These are phyloP conservation scores for Chaetomiaceae sp. DNA, from an alignment of 2,329 filamentous ascomycete genomes.

Conservation along the genomic window DNA sequence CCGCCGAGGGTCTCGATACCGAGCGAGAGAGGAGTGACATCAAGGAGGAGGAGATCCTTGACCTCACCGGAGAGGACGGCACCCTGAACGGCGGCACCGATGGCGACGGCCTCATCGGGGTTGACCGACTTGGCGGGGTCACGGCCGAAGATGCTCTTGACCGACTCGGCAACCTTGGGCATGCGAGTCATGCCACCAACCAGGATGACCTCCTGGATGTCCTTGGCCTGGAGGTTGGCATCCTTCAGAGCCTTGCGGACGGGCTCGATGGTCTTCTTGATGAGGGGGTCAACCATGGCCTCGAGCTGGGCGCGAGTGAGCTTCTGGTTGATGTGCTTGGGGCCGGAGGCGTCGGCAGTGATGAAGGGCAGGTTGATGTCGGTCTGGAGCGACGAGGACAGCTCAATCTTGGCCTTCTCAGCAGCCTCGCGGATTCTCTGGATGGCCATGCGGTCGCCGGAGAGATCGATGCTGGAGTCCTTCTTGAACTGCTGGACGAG, in stretches of 20 bases:
- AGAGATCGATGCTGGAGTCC: conserved; percentile 85
- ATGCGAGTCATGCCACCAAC: conserved; percentile 99
- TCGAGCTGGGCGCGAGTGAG: conserved; percentile 89
- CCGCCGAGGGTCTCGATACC: conserved; percentile 98
- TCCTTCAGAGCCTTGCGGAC: conserved; percentile 97
- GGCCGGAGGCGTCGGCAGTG: conserved; percentile 89
- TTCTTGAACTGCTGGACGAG: conserved; percentile 96
- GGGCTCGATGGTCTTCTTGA: conserved; percentile 80
- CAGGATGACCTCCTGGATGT: conserved; percentile 96
- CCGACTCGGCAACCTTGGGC: conserved; percentile 95
- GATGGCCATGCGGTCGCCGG: conserved; percentile 92
- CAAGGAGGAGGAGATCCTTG: conserved; percentile 89
- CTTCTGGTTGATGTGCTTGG: conserved; percentile 98
- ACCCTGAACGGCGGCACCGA: conserved; percentile 95
- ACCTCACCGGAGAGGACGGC: conserved; percentile 95
- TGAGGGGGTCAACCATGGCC: conserved; percentile 84
- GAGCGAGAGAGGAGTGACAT: conserved; percentile 92
- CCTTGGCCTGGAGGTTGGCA: conserved; percentile 82
- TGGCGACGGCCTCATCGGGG: conserved; percentile 96
- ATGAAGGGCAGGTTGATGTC: conserved; percentile 99
- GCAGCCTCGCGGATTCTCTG: conserved; percentile 98
- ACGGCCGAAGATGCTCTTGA: conserved; percentile 94
- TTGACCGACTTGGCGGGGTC: conserved; percentile 98
- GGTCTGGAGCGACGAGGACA: conserved; percentile 90
- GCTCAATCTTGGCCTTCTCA: conserved; percentile 99